These are phyloP conservation scores for Agrostemma githago DNA, from an alignment of 148 eudicot species.

Conservation along the genomic window DNA sequence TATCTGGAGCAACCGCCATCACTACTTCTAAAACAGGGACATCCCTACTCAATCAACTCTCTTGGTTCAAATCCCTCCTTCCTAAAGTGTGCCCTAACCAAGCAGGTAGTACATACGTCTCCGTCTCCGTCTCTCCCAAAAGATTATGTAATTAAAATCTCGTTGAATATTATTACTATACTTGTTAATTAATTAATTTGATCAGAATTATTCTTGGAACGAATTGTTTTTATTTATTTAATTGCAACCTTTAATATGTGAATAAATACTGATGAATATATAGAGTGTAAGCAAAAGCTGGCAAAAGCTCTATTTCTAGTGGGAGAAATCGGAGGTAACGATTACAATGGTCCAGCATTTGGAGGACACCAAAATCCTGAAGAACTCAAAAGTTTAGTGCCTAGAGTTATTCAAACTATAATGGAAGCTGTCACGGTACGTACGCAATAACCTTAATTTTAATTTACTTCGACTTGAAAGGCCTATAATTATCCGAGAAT, in stretches of 20 bases:
- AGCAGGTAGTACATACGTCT: conserved; percentile 3
- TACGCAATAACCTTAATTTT: background rate
- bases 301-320: conserved; percentile 21
- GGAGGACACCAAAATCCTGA: background rate
- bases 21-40: conserved; percentile 3
- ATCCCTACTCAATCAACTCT: conserved; percentile 16
- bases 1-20: conserved; percentile 18
- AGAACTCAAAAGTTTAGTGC: background rate
- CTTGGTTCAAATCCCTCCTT: conserved; percentile 8
- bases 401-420: conserved; percentile 16
- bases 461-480: background rate
- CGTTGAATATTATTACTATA: no score
- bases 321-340: conserved; percentile 35
- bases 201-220: no score
- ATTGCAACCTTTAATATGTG: no score
- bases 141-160: no score
- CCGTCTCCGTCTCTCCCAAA: no score
- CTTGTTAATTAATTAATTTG: no score
- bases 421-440: conserved; percentile 8
- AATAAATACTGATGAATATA: no score
- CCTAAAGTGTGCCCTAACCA: background rate
- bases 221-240: no score
- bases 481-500: no score
- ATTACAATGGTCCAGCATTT: conserved; percentile 13
- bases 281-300: conserved; percentile 29